Evolutionary conservation across 176 grass and related monocot genomes (phyloP).

Genomic region (Coix lacrymajobi): DNA sequence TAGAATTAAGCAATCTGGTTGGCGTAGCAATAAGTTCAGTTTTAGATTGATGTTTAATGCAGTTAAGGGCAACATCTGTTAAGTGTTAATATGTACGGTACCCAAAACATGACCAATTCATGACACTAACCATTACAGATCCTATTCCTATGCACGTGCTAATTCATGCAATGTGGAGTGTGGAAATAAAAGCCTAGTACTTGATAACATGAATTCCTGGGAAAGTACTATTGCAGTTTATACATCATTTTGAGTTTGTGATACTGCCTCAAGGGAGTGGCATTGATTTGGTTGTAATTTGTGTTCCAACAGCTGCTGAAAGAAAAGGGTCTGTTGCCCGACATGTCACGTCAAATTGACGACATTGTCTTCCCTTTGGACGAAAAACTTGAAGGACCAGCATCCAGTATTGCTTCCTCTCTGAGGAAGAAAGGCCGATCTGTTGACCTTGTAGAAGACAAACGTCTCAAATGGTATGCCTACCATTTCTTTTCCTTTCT

Average conservation of each 20-base stretch:
- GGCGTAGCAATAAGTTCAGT: not conserved
- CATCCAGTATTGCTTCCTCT: slow-evolving; percentile 59
- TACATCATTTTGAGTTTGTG: not conserved
- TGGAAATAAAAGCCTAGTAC: not conserved
- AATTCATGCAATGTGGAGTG: not conserved
- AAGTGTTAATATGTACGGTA: not conserved
- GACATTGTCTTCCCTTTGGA: slow-evolving; percentile 83
- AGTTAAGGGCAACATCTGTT: not conserved
- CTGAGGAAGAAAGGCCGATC: slow-evolving; percentile 61
- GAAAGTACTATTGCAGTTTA: not conserved
- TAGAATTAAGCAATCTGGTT: not conserved
- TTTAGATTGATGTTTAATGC: slow-evolving; percentile 3
- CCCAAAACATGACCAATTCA: not conserved
- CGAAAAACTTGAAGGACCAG: slow-evolving; percentile 56
- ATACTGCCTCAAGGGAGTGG: not conserved
- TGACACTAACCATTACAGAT: not conserved
- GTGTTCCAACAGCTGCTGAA: slow-evolving; percentile 60
- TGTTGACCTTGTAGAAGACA: slow-evolving; percentile 74
- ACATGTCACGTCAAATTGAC: slow-evolving; percentile 60
- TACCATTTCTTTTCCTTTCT: not conserved
- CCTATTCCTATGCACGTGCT: not conserved
- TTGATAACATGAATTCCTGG: not conserved
- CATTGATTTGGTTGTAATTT: not conserved
- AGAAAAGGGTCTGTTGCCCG: slow-evolving; percentile 70
- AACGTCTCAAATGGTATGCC: slow-evolving; percentile 80